Conservation (phyloP, 2,329 filamentous ascomycete genomes). For the Neodidymelliopsis sp. region DNA sequence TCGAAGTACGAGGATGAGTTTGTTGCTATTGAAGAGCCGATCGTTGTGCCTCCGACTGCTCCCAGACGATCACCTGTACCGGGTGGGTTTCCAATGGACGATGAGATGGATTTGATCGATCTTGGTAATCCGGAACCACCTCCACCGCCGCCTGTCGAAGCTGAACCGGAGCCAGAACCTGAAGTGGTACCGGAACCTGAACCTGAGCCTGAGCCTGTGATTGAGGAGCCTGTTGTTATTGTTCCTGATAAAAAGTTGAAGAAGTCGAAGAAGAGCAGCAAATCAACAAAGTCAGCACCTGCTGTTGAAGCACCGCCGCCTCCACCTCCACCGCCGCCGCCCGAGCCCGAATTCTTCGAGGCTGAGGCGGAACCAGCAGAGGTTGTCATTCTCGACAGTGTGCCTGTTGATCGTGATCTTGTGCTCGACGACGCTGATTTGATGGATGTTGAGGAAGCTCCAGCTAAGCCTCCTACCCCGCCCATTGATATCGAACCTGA, state of each 20-base stretch:
- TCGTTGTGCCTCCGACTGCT: slow-evolving; percentile 15
- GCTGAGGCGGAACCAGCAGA: slow-evolving; percentile 34
- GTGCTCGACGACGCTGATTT: slow-evolving; percentile 30
- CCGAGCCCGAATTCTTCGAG: slow-evolving; percentile 30
- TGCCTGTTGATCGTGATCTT: slow-evolving; percentile 27
- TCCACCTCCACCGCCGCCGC: slow-evolving; percentile 36
- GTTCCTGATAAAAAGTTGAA: slow-evolving; percentile 46
- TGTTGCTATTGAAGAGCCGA: slow-evolving; percentile 23
- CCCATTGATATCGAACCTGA: slow-evolving; percentile 51
- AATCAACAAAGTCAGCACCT: slow-evolving; percentile 24
- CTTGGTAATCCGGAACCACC: slow-evolving; percentile 46
- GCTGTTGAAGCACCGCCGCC: slow-evolving; percentile 43
- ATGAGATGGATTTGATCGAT: slow-evolving; percentile 48
- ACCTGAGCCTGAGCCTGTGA: slow-evolving; percentile 54
- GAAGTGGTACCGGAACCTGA: slow-evolving; percentile 37
- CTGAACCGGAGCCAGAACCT: slow-evolving; percentile 24
- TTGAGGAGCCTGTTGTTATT: slow-evolving; percentile 14
- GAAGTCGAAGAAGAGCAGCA: slow-evolving; percentile 44
- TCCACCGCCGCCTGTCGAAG: slow-evolving; percentile 55
- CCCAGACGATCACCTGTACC: slow-evolving; percentile 50
- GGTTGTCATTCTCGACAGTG: slow-evolving; percentile 28
- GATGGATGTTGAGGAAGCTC: slow-evolving; percentile 39
- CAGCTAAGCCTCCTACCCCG: slow-evolving; percentile 56
- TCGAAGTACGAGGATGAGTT: slow-evolving; percentile 16
- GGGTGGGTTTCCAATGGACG: slow-evolving; percentile 57